Conservation (phyloP, 1,284 basidiomycete genomes). For the Pterulicium gracile region DNA sequence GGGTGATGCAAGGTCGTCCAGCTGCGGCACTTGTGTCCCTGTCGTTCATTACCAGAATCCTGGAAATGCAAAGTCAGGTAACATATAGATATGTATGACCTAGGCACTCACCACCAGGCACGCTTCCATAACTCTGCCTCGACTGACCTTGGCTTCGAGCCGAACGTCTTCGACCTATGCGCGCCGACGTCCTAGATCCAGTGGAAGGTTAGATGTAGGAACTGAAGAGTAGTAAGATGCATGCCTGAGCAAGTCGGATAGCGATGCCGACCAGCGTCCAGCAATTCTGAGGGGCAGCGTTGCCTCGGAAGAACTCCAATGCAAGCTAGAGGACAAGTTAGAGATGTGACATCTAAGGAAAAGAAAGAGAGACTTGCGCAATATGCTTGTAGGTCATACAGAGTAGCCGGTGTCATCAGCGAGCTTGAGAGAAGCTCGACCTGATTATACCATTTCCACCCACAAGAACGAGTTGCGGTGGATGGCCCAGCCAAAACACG, state of each 20-base stretch:
- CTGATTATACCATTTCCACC: slow-evolving; percentile 70
- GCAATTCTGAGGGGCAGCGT: slow-evolving; percentile 32
- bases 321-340: slow-evolving; percentile 4
- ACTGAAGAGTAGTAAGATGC: slow-evolving; percentile 12
- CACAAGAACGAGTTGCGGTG: slow-evolving; percentile 22
- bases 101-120: slow-evolving; percentile 59
- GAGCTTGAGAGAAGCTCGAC: slow-evolving; percentile 39
- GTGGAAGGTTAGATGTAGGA: not conserved
- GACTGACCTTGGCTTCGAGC: slow-evolving; percentile 25
- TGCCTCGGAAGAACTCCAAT: slow-evolving; percentile 20
- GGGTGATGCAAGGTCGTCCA: not conserved
- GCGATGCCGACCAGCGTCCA: slow-evolving; percentile 39
- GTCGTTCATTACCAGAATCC: not conserved
- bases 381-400: slow-evolving; percentile 54
- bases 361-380: slow-evolving; percentile 17
- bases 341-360: slow-evolving; percentile 17
- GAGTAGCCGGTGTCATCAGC: slow-evolving; percentile 34
- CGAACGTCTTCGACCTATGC: slow-evolving; percentile 33
- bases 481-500: slow-evolving; percentile 47
- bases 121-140: slow-evolving; percentile 69
- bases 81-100: not conserved
- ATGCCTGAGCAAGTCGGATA: slow-evolving; percentile 31
- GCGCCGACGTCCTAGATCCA: slow-evolving; percentile 28
- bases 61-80: not conserved
- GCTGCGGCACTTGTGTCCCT: not conserved